phyloP scores from a whole-genome alignment of 345 rosid genomes.

The Lumnitzera littorea region DNA sequence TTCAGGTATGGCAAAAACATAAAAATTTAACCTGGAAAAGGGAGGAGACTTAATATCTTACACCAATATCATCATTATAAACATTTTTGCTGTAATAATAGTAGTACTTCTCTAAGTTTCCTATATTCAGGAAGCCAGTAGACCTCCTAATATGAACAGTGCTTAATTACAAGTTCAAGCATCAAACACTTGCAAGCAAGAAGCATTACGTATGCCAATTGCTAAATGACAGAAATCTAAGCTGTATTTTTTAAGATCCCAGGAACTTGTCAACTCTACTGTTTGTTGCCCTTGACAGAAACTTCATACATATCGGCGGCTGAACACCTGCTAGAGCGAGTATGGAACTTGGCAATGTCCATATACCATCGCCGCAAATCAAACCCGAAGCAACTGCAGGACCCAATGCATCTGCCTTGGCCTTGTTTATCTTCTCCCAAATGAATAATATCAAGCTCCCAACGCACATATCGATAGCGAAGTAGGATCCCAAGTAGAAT shows the following conservation, averaged over 20 bases:
- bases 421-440: constrained; percentile 58
- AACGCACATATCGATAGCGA: constrained; percentile 78
- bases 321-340: constrained; percentile 47
- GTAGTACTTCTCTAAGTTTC: too few species aligned
- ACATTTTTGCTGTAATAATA: too few species aligned
- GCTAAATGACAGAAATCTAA: neutral
- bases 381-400: constrained; percentile 83
- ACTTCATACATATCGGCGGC: constrained; percentile 88
- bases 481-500: constrained; percentile 68
- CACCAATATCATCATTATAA: too few species aligned
- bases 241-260: constrained; percentile 2
- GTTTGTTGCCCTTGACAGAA: constrained; percentile 46
- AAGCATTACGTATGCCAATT: too few species aligned
- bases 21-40: too few species aligned
- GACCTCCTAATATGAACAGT: too few species aligned
- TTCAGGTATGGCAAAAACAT: too few species aligned
- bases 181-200: too few species aligned
- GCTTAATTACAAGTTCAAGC: too few species aligned
- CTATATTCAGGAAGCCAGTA: too few species aligned
- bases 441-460: constrained; percentile 67
- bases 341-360: constrained; percentile 69
- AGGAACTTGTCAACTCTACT: constrained; percentile 44
- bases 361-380: constrained; percentile 78
- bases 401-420: constrained; percentile 56
- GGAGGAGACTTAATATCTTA: too few species aligned